Evolutionary conservation across 495 filamentous ascomycete species (phyloP).

Genomic region (Tuber microsphaerosporum): DNA sequence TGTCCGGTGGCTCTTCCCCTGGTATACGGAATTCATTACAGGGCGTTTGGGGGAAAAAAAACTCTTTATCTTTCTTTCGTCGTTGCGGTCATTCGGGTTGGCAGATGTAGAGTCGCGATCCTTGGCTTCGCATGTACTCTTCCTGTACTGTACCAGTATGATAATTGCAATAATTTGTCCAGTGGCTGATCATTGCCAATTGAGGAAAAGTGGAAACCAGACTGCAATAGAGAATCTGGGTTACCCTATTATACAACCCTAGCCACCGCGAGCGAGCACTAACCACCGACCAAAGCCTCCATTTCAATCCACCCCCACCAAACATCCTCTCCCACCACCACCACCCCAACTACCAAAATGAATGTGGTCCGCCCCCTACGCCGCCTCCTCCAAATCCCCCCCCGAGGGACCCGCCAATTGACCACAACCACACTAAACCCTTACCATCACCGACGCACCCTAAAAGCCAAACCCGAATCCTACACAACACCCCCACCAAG

Average conservation of each 20-base stretch:
- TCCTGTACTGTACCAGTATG: background rate
- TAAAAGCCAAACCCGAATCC: conserved; percentile 51
- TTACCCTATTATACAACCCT: conserved; percentile 18
- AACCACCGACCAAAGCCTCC: conserved; percentile 20
- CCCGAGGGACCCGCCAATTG: conserved; percentile 46
- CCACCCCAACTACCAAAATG: conserved; percentile 44
- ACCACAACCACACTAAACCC: conserved; percentile 47
- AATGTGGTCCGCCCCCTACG: conserved; percentile 53
- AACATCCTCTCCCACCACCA: conserved; percentile 7
- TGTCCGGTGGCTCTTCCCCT: background rate
- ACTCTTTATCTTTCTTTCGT: background rate
- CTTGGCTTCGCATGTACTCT: background rate
- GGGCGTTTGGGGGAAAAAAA: background rate
- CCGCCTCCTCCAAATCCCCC: conserved; percentile 47
- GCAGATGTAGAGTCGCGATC: background rate
- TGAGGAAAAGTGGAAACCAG: background rate
- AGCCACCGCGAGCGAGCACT: conserved; percentile 15
- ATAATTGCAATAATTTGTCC: background rate
- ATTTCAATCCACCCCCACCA: conserved; percentile 11
- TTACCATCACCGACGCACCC: conserved; percentile 39
- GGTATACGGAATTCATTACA: background rate
- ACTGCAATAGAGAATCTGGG: background rate
- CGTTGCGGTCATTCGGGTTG: background rate
- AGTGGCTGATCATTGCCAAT: too few relatives aligned
- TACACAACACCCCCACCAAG: conserved; percentile 36